Base-by-base conservation (phyloP, 2,329 filamentous ascomycete species). In the Colletotrichum neosansevieriae region DNA sequence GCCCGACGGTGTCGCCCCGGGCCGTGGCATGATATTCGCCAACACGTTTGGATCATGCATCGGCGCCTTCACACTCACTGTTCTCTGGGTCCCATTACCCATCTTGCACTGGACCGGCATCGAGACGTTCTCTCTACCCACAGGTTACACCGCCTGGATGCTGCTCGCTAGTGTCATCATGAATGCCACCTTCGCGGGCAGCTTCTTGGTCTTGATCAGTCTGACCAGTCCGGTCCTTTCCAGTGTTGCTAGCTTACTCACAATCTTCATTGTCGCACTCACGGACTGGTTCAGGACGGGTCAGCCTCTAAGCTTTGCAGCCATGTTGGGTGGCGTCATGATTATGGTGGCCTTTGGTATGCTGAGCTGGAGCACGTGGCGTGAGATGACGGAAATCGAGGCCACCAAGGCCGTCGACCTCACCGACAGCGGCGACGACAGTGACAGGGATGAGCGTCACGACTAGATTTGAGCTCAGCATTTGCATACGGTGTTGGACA, bases 211-310 rank as follows among this genome's bases (percentile, higher is more conserved):
- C 38, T 86, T 99, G 60, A 98, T 99, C 75, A 94, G 91, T 15
- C 86, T 99, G 32, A 99, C 96, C 0, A 95, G 92, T 17, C 96
- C 96, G 0, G 96, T 99, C 3, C 85, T 99, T 4, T 95, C 92
- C 66, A 97, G 92, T 17, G 96, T 99, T 11, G 96, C 96, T 1
- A 94, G 95, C 2, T 87, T 99, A 34, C 85, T 99, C 53, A 99
- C 96, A 21, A 99, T 99, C 72, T 98, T 99, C 84, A 89, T 98
- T 69, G 96, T 99, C 6, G 96, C 95, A 1, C 83, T 98, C 34
- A 93, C 93, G 63, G 96, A 99, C 79, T 97, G 96, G 89, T 77
- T 94, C 64, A 84, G 94, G 49, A 97, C 93, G 0, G 93, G 95
- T 57, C 86, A 91, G 73, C 88, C 92, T 0, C 83, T 97, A 19